Conservation (phyloP, 2,329 filamentous ascomycete genomes). For the Lachnum nothofagi region DNA sequence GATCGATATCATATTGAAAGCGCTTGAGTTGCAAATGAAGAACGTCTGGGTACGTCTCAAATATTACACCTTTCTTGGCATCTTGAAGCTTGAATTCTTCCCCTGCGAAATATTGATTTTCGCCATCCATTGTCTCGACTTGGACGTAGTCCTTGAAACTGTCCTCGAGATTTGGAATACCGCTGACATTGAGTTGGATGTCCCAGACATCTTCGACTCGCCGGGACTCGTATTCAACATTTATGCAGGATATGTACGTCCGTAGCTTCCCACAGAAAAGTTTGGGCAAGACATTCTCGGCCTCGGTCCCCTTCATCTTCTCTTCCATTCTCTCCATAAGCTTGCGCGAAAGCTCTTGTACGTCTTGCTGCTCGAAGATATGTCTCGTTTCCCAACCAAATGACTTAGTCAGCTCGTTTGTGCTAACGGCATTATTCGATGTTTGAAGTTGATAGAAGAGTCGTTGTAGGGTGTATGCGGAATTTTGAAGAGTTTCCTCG, state of each 20-base stretch:
- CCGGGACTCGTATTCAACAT: slow-evolving; percentile 95
- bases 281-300: slow-evolving; percentile 79
- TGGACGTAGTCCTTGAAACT: slow-evolving; percentile 96
- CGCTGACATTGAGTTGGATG: slow-evolving; percentile 92
- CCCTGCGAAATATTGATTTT: slow-evolving; percentile 95
- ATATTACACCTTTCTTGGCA: slow-evolving; percentile 96
- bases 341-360: slow-evolving; percentile 92
- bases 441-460: slow-evolving; percentile 95
- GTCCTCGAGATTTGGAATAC: slow-evolving; percentile 86
- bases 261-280: slow-evolving; percentile 98
- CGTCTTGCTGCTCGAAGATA: slow-evolving; percentile 98
- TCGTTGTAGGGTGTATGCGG: slow-evolving; percentile 87
- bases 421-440: slow-evolving; percentile 75
- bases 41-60: slow-evolving; percentile 89
- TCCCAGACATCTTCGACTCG: slow-evolving; percentile 98
- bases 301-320: slow-evolving; percentile 94
- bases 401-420: slow-evolving; percentile 88
- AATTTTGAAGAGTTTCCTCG: slow-evolving; percentile 76
- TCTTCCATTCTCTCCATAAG: slow-evolving; percentile 96
- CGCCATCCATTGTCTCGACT: slow-evolving; percentile 93
- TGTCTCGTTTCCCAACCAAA: slow-evolving; percentile 98
- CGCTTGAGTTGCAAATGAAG: slow-evolving; percentile 92
- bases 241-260: slow-evolving; percentile 97
- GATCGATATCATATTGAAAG: slow-evolving; percentile 95
- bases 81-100: slow-evolving; percentile 90